Conservation (phyloP, 1,139 yeast species). For the Pichia sp. region DNA sequence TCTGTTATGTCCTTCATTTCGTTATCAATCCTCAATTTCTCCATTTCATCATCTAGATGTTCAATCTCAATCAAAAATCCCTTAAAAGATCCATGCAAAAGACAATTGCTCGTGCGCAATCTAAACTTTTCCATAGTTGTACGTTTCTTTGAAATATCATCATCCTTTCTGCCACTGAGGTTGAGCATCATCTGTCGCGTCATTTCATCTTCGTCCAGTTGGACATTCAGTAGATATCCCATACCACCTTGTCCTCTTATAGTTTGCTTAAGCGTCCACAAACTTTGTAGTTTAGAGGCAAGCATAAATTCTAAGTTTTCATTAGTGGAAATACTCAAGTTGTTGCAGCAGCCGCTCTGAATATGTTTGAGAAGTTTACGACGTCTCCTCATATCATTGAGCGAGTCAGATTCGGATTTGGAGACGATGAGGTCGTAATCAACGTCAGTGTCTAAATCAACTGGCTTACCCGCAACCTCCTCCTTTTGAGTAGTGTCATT, state of each 20-base stretch:
- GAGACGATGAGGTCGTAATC: constrained; percentile 10
- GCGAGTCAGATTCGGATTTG: constrained; percentile 8
- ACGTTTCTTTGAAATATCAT: not conserved
- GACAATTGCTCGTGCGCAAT: constrained; percentile 59
- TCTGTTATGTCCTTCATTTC: no score
- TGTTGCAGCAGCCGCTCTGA: constrained; percentile 25
- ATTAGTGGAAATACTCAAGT: constrained; percentile 37
- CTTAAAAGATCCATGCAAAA: constrained; percentile 66
- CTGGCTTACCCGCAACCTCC: no score
- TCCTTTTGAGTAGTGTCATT: not conserved
- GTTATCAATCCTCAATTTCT: constrained; percentile 13
- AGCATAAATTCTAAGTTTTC: constrained; percentile 45
- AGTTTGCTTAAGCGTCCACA: constrained; percentile 69
- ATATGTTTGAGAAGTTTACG: constrained; percentile 21
- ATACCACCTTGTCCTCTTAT: constrained; percentile 74
- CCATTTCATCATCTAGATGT: constrained; percentile 27
- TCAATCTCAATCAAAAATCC: constrained; percentile 62
- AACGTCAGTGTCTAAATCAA: constrained; percentile 1
- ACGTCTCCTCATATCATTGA: constrained; percentile 11
- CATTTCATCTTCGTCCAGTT: constrained; percentile 29
- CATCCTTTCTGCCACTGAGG: not conserved
- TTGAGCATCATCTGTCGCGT: not conserved
- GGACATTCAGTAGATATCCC: constrained; percentile 47
- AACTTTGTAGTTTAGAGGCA: constrained; percentile 54
- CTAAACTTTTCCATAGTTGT: constrained; percentile 27